Evolutionary conservation across 352 stramenopile species (phyloP).

Genomic region (Phytophthora sojae): DNA sequence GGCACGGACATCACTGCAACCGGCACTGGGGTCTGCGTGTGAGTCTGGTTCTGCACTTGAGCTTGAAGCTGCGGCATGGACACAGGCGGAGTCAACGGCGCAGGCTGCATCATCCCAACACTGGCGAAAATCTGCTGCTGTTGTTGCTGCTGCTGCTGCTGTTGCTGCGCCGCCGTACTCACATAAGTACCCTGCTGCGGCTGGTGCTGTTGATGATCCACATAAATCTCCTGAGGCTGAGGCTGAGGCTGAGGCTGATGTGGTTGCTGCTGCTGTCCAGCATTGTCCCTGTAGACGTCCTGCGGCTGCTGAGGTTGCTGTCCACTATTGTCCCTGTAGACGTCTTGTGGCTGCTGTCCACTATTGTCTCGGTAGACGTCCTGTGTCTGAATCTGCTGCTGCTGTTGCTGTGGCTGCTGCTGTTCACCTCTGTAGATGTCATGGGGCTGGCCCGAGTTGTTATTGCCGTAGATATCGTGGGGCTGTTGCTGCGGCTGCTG

Average conservation of each 20-base stretch:
- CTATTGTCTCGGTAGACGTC: slow-evolving; percentile 2
- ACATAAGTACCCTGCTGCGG: slow-evolving; percentile 5
- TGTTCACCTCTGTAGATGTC: neutral
- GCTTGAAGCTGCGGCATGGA: slow-evolving; percentile 5
- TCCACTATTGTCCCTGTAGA: slow-evolving; percentile 3
- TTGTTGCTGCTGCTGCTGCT: slow-evolving; percentile 25
- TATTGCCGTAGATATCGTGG: slow-evolving; percentile 17
- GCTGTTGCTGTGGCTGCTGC: neutral
- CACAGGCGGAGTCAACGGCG: slow-evolving; percentile 18
- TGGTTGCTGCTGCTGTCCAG: slow-evolving; percentile 7
- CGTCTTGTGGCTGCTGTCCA: slow-evolving; percentile 4
- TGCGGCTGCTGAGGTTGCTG: slow-evolving; percentile 13
- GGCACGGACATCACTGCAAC: neutral
- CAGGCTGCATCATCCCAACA: slow-evolving; percentile 24
- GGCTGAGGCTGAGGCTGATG: slow-evolving; percentile 2
- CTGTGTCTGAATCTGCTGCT: neutral
- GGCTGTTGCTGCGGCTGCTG: slow-evolving; percentile 16
- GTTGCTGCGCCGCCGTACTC: neutral
- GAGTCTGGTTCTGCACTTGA: slow-evolving; percentile 1
- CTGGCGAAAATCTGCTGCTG: slow-evolving; percentile 25
- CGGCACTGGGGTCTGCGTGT: neutral
- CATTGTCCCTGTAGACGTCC: slow-evolving; percentile 10
- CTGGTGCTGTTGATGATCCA: slow-evolving; percentile 3
- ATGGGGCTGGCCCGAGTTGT: slow-evolving; percentile 3
- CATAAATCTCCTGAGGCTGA: slow-evolving; percentile 8